Evolutionary conservation across 1,284 basidiomycete genomes (phyloP).

Genomic region (Ceratobasidium sp.): DNA sequence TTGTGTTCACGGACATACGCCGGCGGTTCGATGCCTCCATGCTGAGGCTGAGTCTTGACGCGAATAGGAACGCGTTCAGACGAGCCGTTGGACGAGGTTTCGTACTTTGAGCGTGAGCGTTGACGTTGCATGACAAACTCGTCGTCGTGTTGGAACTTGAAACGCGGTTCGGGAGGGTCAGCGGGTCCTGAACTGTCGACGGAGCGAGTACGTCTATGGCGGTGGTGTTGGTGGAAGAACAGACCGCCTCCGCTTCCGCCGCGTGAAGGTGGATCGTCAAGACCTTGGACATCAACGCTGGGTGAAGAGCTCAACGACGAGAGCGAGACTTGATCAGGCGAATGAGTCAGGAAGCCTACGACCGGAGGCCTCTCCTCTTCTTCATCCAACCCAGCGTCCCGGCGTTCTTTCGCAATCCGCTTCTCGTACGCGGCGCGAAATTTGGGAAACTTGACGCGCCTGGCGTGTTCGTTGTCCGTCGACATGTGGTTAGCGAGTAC

Average conservation of each 20-base stretch:
- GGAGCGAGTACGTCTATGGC: neutral
- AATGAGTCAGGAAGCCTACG: neutral
- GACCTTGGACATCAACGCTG: constrained; percentile 19
- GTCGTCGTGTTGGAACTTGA: neutral
- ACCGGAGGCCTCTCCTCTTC: constrained; percentile 6
- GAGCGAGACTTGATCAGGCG: constrained; percentile 26
- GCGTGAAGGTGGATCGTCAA: constrained; percentile 3
- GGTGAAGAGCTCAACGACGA: constrained; percentile 36
- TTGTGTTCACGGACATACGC: constrained; percentile 4
- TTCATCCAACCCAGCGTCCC: neutral
- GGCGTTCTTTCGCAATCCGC: neutral
- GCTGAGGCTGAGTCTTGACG: neutral
- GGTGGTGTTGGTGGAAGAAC: constrained; percentile 14
- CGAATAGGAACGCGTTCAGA: constrained; percentile 2
- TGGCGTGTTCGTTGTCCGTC: constrained; percentile 18
- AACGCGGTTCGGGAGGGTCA: neutral
- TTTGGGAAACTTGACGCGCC: constrained; percentile 30
- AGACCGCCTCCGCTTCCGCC: neutral
- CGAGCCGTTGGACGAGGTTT: constrained; percentile 3
- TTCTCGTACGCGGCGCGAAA: constrained; percentile 27
- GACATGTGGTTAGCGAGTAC: constrained; percentile 1
- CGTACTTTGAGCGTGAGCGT: neutral
- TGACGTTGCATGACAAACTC: neutral
- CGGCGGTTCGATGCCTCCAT: neutral
- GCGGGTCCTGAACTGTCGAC: neutral